A percentile compares a stretch with the other conserved stretches of the same genome.
phyloP scores from a whole-genome alignment of 768 basidiomycete species.

The Pilatotrama ljubarskyi region DNA sequence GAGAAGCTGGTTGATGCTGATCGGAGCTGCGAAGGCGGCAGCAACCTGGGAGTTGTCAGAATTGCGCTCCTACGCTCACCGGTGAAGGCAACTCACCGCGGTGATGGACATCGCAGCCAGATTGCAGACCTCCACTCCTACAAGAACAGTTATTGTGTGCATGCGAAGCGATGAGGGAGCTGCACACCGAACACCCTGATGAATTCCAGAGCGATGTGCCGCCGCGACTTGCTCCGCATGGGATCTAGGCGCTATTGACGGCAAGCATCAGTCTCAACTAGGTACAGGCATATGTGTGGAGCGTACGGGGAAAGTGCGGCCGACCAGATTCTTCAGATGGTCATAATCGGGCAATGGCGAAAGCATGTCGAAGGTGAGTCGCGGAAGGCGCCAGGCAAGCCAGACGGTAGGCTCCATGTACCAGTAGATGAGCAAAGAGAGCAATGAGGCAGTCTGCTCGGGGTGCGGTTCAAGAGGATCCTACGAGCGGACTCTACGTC shows the following conservation, averaged over 20 bases:
- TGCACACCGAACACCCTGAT: constrained; percentile 29
- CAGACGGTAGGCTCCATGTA: constrained; percentile 36
- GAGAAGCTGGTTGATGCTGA: constrained; percentile 41
- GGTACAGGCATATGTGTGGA: constrained; percentile 24
- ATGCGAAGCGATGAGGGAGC: background rate
- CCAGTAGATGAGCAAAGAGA: constrained; percentile 37
- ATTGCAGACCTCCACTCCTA: constrained; percentile 23
- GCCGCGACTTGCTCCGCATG: constrained; percentile 29
- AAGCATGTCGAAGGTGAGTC: constrained; percentile 31
- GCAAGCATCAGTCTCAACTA: background rate
- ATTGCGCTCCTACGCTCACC: background rate
- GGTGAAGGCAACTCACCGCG: constrained; percentile 11
- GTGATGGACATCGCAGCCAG: constrained; percentile 21
- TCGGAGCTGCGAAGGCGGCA: constrained; percentile 24
- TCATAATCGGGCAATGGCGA: constrained; percentile 36
- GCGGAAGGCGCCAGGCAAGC: constrained; percentile 29
- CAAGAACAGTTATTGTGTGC: background rate
- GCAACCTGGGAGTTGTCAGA: constrained; percentile 18
- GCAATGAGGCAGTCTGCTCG: constrained; percentile 45
- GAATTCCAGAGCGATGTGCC: constrained; percentile 39
- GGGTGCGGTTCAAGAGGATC: constrained; percentile 31
- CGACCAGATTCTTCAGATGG: constrained; percentile 26
- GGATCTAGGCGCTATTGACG: constrained; percentile 38
- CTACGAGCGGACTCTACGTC: background rate
- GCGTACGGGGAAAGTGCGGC: background rate